phyloP scores from a whole-genome alignment of 2,329 filamentous ascomycete genomes.

The Aspergillus unguis region DNA sequence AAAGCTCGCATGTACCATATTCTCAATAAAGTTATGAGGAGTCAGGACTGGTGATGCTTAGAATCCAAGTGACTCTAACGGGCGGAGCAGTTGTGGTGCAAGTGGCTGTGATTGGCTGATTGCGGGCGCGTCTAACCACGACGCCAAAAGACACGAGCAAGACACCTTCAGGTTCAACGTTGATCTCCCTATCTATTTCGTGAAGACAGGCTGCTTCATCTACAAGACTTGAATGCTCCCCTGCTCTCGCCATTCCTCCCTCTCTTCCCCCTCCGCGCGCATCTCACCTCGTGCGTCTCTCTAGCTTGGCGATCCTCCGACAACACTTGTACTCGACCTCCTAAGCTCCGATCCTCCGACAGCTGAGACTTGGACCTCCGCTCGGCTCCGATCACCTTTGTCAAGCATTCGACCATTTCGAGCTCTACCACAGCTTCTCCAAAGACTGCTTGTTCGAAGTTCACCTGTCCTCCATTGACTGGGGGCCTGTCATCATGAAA shows the following conservation, averaged over 20 bases:
- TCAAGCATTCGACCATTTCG: not conserved
- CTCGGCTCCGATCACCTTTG: not conserved
- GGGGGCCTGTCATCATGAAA: constrained; percentile 66
- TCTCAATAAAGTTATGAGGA: not conserved
- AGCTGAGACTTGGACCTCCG: not conserved
- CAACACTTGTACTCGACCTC: not conserved
- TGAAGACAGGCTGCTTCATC: not conserved
- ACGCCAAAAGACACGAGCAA: constrained; percentile 13
- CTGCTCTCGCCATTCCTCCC: not conserved
- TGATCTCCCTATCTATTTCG: constrained; percentile 10
- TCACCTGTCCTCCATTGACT: constrained; percentile 1
- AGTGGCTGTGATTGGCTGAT: constrained; percentile 4
- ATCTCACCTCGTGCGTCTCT: not conserved
- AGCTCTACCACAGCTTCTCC: not conserved
- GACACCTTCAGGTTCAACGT: not conserved
- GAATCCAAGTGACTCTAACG: not conserved
- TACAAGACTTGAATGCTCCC: not conserved
- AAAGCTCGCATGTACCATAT: no score
- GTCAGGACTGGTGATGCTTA: not conserved
- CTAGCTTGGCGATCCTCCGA: not conserved
- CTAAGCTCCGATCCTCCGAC: no score
- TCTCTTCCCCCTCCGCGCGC: not conserved
- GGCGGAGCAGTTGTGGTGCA: not conserved
- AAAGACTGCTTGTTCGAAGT: not conserved
- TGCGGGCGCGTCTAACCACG: constrained; percentile 10